These are phyloP conservation scores for Rhodamnia argentea DNA, from an alignment of 345 rosid species.

Conservation along the genomic window DNA sequence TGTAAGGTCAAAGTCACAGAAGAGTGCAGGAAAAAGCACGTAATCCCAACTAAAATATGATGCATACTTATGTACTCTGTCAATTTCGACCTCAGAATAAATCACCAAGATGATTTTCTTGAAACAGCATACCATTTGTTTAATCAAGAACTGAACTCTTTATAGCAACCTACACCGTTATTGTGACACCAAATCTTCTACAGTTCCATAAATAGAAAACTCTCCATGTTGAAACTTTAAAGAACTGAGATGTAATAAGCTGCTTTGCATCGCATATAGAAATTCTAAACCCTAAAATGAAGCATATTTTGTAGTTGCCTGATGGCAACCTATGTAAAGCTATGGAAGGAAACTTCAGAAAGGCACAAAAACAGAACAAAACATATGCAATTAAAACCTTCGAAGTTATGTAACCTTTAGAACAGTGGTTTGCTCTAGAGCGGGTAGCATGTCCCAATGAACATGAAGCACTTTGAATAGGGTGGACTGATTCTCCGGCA, in stretches of 20 bases:
- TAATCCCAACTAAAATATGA: not conserved
- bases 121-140: not conserved
- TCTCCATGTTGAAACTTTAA: not conserved
- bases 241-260: not conserved
- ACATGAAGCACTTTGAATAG: slow-evolving; percentile 16
- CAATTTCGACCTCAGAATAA: not conserved
- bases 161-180: not conserved
- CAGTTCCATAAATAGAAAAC: not conserved
- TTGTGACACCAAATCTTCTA: not conserved
- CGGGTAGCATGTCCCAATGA: slow-evolving; percentile 20
- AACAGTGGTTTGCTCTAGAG: slow-evolving; percentile 19
- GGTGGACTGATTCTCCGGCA: slow-evolving; percentile 8
- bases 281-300: not conserved
- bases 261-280: not conserved
- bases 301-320: not conserved
- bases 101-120: not conserved
- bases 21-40: not conserved
- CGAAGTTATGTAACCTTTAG: slow-evolving; percentile 26
- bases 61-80: not conserved
- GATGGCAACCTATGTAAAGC: not conserved
- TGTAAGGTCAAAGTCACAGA: not conserved
- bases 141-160: not conserved
- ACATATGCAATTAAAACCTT: not conserved
- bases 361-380: not conserved
- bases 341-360: not conserved